Evolutionary conservation across 768 basidiomycete genomes (phyloP), one percentile per base, ranked within the genome.

Genomic region (Candolleomyces eurysporus): DNA sequence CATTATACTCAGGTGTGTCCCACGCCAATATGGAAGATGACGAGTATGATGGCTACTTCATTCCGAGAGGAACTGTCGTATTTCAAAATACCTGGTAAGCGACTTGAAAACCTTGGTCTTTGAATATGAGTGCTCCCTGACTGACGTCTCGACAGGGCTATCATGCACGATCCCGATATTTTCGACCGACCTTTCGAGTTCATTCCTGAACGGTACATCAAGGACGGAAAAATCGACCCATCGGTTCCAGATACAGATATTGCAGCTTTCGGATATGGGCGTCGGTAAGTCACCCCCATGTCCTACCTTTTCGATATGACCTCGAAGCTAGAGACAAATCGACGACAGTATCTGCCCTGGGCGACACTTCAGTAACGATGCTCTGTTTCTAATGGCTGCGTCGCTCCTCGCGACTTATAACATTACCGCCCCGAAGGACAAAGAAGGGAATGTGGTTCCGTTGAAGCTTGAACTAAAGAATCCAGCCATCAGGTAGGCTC

Each of bases 31-130:
- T 68, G 16, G 63, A 74, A 39, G 76, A 78, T 56, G 79, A 79
- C 56, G 61, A 75, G 14, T 80, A 81, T 61, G 66, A 75, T 19
- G 74, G 73, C 11, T 71, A 71, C 56, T 64, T 71, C 42, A 79
- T 80, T 31, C 74, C 79, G 9, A 72, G 75, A 64, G 80, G 78
- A 31, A 72, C 79, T 7, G 68, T 77, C 53, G 66, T 80, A 56
- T 67, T 81, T 21, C 70, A 70, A 1, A 81, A 81, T 62, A 71
- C 71, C 17, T 78, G 75, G 79, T 78, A 58, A 26, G 65, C 48
- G 9, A 13, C 2, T 36, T 36, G 11, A 8, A 26, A 1, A 1
- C 43, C 43, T 45, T 10, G 16, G 10, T 45, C 26, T 40, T 58
- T 58, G 42, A 26, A 10, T 58, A 14, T 17, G 4, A n/a, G 16